Conservation (phyloP, 2,329 filamentous ascomycete species). For the Aspergillus novoparasiticus region DNA sequence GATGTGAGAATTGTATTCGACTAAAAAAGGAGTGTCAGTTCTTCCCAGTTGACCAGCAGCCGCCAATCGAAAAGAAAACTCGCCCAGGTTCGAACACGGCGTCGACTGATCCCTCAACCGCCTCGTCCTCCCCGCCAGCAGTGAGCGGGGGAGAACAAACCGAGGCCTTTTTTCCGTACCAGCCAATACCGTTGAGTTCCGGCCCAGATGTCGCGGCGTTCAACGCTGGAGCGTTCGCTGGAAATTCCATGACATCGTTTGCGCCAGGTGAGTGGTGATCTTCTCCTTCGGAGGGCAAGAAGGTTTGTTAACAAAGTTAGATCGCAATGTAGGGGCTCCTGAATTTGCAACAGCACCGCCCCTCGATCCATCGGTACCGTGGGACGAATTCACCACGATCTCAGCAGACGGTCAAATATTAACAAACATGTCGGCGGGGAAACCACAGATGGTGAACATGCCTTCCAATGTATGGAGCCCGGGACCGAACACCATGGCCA, state of each 20-base stretch:
- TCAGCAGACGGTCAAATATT: slow-evolving; percentile 40
- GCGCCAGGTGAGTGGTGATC: slow-evolving; percentile 35
- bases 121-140: slow-evolving; percentile 52
- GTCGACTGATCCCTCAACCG: slow-evolving; percentile 49
- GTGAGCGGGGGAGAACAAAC: slow-evolving; percentile 34
- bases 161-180: slow-evolving; percentile 42
- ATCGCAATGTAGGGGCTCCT: slow-evolving; percentile 29
- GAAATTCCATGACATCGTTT: slow-evolving; percentile 38
- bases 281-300: neutral
- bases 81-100: slow-evolving; percentile 47
- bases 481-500: slow-evolving; percentile 28
- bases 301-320: slow-evolving; percentile 22
- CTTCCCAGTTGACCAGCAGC: slow-evolving; percentile 80
- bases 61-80: slow-evolving; percentile 53
- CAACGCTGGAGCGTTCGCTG: slow-evolving; percentile 32
- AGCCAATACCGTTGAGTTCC: slow-evolving; percentile 37
- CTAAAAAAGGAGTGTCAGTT: slow-evolving; percentile 95
- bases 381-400: slow-evolving; percentile 43
- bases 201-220: slow-evolving; percentile 38
- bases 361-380: slow-evolving; percentile 38
- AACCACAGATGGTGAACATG: slow-evolving; percentile 38
- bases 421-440: slow-evolving; percentile 33
- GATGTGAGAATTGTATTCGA: slow-evolving; percentile 90
- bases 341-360: slow-evolving; percentile 34
- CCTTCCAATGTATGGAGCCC: slow-evolving; percentile 35